phyloP scores from a whole-genome alignment of 495 filamentous ascomycete species.

The Podospora comata region DNA sequence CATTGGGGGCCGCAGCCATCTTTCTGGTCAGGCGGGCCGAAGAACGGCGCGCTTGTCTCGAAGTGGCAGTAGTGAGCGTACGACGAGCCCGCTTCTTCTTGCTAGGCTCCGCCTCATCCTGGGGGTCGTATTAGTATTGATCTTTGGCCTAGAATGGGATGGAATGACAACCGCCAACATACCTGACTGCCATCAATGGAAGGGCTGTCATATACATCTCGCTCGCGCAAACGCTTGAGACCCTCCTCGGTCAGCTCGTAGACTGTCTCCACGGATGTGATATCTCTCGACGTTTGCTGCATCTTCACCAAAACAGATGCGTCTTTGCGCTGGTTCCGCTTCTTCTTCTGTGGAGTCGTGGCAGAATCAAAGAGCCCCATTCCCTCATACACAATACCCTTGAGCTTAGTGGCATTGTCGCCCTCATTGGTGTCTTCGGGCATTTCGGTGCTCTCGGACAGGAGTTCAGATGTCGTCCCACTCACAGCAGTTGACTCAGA shows the following conservation, averaged over 20 bases:
- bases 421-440: conserved; percentile 35
- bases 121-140: neutral
- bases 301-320: conserved; percentile 65
- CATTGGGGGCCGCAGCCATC: neutral
- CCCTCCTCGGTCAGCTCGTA: conserved; percentile 47
- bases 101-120: neutral
- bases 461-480: conserved; percentile 29
- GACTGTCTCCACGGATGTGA: conserved; percentile 70
- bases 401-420: conserved; percentile 53
- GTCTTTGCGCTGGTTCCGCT: conserved; percentile 85
- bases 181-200: conserved; percentile 49
- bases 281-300: conserved; percentile 60
- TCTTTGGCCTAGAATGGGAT: neutral
- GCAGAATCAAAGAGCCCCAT: conserved; percentile 90
- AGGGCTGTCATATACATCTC: conserved; percentile 50
- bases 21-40: neutral
- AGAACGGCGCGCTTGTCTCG: neutral
- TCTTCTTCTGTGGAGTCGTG: conserved; percentile 68
- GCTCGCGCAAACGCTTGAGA: conserved; percentile 51
- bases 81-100: conserved; percentile 4
- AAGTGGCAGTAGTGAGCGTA: neutral
- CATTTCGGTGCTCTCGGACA: conserved; percentile 28
- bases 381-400: conserved; percentile 75
- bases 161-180: conserved; percentile 20
- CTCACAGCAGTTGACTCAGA: conserved; percentile 29